These are phyloP conservation scores for Fonsecaea pedrosoi DNA, from an alignment of 2,329 filamentous ascomycete genomes.

Conservation along the genomic window DNA sequence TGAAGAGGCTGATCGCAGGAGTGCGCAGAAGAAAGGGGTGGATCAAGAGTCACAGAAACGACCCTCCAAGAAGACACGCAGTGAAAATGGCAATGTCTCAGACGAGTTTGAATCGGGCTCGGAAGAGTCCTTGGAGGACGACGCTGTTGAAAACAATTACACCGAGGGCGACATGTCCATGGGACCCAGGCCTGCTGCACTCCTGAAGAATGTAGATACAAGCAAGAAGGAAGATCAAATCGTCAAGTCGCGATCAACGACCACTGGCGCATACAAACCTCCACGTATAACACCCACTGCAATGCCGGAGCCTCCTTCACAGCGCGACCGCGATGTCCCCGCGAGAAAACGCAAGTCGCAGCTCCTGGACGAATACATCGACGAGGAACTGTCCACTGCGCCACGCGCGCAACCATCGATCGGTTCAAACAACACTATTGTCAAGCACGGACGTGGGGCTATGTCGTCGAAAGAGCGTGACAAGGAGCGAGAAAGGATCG, in stretches of 20 bases:
- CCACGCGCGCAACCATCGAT: constrained; percentile 88
- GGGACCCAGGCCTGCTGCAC: constrained; percentile 29
- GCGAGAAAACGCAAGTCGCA: constrained; percentile 72
- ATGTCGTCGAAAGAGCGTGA: constrained; percentile 79
- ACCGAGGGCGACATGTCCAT: constrained; percentile 52
- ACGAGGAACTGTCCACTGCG: constrained; percentile 79
- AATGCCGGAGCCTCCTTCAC: constrained; percentile 67
- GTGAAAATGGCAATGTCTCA: constrained; percentile 45
- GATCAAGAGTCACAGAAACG: constrained; percentile 44
- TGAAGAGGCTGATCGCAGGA: constrained; percentile 69
- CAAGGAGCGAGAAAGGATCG: constrained; percentile 76
- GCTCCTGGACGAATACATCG: constrained; percentile 90
- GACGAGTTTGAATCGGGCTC: constrained; percentile 49
- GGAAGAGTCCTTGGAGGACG: constrained; percentile 52
- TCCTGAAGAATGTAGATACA: constrained; percentile 27
- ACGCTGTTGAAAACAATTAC: constrained; percentile 67
- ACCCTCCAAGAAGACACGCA: constrained; percentile 43
- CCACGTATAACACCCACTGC: constrained; percentile 85
- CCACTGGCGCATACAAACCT: constrained; percentile 78
- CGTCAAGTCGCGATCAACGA: constrained; percentile 19
- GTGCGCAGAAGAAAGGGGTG: constrained; percentile 45
- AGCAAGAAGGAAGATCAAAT: constrained; percentile 9
- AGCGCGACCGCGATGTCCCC: constrained; percentile 64
- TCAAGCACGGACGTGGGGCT: constrained; percentile 75
- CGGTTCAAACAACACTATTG: constrained; percentile 76